These are phyloP conservation scores for Amorphotheca resinae DNA, from an alignment of 495 filamentous ascomycete species.

Conservation along the genomic window DNA sequence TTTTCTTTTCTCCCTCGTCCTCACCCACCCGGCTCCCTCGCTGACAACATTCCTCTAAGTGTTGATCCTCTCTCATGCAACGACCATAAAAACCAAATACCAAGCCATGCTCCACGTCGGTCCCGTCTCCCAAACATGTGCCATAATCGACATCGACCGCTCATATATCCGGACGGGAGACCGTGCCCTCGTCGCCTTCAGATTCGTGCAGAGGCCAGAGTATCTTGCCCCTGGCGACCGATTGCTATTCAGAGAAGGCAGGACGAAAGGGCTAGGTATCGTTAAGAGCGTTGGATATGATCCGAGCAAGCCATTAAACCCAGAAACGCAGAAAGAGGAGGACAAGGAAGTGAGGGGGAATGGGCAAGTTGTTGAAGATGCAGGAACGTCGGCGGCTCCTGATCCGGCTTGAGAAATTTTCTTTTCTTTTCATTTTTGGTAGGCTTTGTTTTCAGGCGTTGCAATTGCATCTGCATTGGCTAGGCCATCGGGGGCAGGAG, in stretches of 20 bases:
- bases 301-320: slow-evolving; percentile 23
- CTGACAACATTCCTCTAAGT: slow-evolving; percentile 35
- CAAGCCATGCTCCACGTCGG: slow-evolving; percentile 98
- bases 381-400: background rate
- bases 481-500: background rate
- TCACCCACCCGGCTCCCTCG: background rate
- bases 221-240: slow-evolving; percentile 81
- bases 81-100: slow-evolving; percentile 96
- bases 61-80: slow-evolving; percentile 88
- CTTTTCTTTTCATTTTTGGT: background rate
- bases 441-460: background rate
- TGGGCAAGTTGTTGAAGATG: slow-evolving; percentile 3
- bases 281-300: slow-evolving; percentile 91
- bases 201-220: slow-evolving; percentile 92
- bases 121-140: slow-evolving; percentile 87
- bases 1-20: background rate
- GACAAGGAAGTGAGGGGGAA: slow-evolving; percentile 1
- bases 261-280: slow-evolving; percentile 91
- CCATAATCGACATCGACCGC: slow-evolving; percentile 97
- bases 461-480: background rate
- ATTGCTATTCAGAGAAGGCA: slow-evolving; percentile 84
- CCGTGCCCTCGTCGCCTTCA: slow-evolving; percentile 81
- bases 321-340: slow-evolving; percentile 8
- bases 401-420: background rate
- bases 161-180: slow-evolving; percentile 91